phyloP scores from a whole-genome alignment of 306 rosid species.

The Abrus pulchellus region DNA sequence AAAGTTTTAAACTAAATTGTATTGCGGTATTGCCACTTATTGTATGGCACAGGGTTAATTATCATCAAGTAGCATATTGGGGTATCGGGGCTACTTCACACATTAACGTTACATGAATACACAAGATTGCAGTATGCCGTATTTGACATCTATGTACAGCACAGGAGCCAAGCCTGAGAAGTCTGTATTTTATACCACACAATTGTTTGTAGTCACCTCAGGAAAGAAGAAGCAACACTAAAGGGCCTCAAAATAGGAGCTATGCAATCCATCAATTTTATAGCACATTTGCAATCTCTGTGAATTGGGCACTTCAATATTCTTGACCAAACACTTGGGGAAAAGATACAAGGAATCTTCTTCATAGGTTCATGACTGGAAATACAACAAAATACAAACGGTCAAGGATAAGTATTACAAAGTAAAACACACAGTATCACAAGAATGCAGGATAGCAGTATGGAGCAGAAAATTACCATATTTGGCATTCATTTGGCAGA shows the following conservation, averaged over 20 bases:
- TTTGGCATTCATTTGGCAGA: slow-evolving; percentile 80
- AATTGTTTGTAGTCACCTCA: slow-evolving; percentile 72
- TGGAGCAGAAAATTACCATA: slow-evolving; percentile 58
- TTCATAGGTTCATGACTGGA: slow-evolving; percentile 56
- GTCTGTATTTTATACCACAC: slow-evolving; percentile 64
- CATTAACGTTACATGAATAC: slow-evolving; percentile 73
- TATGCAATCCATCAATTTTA: slow-evolving; percentile 54
- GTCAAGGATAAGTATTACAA: slow-evolving; percentile 42
- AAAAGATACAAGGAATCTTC: slow-evolving; percentile 50
- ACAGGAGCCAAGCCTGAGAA: slow-evolving; percentile 64
- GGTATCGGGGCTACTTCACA: slow-evolving; percentile 54
- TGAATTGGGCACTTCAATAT: slow-evolving; percentile 52
- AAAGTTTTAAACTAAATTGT: slow-evolving; percentile 44
- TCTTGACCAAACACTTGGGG: slow-evolving; percentile 50
- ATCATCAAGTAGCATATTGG: slow-evolving; percentile 52
- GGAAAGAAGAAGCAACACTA: slow-evolving; percentile 56
- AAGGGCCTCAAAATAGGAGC: slow-evolving; percentile 64
- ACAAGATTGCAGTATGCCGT: slow-evolving; percentile 65
- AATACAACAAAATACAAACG: slow-evolving; percentile 47
- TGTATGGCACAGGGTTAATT: slow-evolving; percentile 53
- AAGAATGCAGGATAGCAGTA: slow-evolving; percentile 2
- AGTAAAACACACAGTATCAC: slow-evolving; percentile 32
- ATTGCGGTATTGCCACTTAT: slow-evolving; percentile 52
- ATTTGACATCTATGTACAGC: slow-evolving; percentile 79
- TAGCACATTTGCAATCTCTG: slow-evolving; percentile 56